These are phyloP conservation scores for Globisporangium carolinianum DNA, from an alignment of 352 stramenopile species.

Conservation along the genomic window DNA sequence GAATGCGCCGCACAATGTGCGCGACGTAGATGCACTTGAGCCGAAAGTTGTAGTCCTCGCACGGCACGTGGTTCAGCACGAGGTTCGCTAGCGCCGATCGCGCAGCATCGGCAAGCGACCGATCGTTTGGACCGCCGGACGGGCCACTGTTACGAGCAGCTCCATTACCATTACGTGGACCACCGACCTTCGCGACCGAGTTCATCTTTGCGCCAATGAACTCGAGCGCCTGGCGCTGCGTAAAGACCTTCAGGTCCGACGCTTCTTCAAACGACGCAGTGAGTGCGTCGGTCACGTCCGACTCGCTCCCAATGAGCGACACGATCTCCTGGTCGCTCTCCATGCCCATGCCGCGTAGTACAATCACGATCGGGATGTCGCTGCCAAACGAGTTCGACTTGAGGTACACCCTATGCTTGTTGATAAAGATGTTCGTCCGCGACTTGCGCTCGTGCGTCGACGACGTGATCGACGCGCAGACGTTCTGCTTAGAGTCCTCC, in stretches of 20 bases:
- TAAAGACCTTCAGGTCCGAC: conserved; percentile 93
- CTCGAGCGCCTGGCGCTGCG: conserved; percentile 91
- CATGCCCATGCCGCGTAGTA: conserved; percentile 97
- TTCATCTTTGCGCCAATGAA: conserved; percentile 98
- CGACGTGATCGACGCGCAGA: conserved; percentile 95
- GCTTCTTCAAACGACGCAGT: conserved; percentile 95
- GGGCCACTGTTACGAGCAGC: conserved; percentile 26
- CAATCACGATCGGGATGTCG: conserved; percentile 96
- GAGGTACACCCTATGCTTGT: conserved; percentile 95
- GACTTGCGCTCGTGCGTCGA: conserved; percentile 99
- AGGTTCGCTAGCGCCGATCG: conserved; percentile 96
- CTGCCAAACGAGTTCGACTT: conserved; percentile 98
- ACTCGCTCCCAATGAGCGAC: conserved; percentile 91
- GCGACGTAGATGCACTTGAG: conserved; percentile 98
- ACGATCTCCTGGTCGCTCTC: conserved; percentile 98
- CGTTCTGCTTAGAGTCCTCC: conserved; percentile 90
- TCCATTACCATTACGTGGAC: conserved; percentile 26
- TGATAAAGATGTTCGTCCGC: conserved; percentile 95
- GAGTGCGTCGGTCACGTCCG: conserved; percentile 92
- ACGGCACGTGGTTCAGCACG: conserved; percentile 98
- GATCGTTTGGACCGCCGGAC: conserved; percentile 31
- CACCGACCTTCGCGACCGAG: conserved; percentile 47
- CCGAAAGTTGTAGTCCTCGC: conserved; percentile 96
- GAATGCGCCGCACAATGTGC: conserved; percentile 94
- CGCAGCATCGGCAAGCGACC: conserved; percentile 90